A percentile compares a stretch with the other conserved stretches of the same genome.
These are phyloP conservation scores for Penicillium canescens DNA, from an alignment of 495 filamentous ascomycete species.

Conservation along the genomic window DNA sequence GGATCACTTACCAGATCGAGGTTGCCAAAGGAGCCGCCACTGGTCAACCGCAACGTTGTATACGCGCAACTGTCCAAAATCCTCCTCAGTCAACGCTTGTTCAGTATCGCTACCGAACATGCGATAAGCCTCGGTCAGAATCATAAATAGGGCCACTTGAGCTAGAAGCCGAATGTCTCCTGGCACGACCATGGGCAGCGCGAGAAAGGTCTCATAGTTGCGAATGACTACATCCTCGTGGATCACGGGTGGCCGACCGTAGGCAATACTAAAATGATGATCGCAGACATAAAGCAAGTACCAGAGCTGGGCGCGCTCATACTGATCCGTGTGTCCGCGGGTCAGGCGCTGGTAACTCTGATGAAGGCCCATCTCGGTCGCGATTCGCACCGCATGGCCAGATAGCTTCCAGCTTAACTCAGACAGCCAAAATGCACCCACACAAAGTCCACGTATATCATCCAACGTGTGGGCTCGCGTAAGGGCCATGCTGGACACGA, in stretches of 20 bases:
- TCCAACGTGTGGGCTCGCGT: slow-evolving; percentile 51
- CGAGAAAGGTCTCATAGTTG: slow-evolving; percentile 53
- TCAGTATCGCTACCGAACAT: slow-evolving; percentile 57
- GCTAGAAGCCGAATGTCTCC: slow-evolving; percentile 55
- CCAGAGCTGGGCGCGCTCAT: slow-evolving; percentile 49
- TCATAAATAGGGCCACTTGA: slow-evolving; percentile 59
- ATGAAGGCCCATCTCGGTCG: slow-evolving; percentile 53
- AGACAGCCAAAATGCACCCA: slow-evolving; percentile 55
- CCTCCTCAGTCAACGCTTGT: slow-evolving; percentile 51
- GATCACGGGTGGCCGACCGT: slow-evolving; percentile 54
- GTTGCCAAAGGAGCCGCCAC: slow-evolving; percentile 59
- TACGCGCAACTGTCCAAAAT: slow-evolving; percentile 50
- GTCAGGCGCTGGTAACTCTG: slow-evolving; percentile 52
- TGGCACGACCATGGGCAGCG: slow-evolving; percentile 44
- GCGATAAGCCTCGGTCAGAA: slow-evolving; percentile 58
- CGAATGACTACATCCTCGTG: slow-evolving; percentile 54
- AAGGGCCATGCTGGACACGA: slow-evolving; percentile 53
- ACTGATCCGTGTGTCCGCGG: slow-evolving; percentile 47
- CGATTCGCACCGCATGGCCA: slow-evolving; percentile 55
- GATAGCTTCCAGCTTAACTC: slow-evolving; percentile 56
- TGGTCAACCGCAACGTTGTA: slow-evolving; percentile 58
- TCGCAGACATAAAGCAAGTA: slow-evolving; percentile 58
- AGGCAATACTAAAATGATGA: slow-evolving; percentile 57
- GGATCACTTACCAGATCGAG: slow-evolving; percentile 45
- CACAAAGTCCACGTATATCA: slow-evolving; percentile 52